These are phyloP conservation scores for Beta lomatogona DNA, from an alignment of 179 eudicot genomes.

Conservation along the genomic window DNA sequence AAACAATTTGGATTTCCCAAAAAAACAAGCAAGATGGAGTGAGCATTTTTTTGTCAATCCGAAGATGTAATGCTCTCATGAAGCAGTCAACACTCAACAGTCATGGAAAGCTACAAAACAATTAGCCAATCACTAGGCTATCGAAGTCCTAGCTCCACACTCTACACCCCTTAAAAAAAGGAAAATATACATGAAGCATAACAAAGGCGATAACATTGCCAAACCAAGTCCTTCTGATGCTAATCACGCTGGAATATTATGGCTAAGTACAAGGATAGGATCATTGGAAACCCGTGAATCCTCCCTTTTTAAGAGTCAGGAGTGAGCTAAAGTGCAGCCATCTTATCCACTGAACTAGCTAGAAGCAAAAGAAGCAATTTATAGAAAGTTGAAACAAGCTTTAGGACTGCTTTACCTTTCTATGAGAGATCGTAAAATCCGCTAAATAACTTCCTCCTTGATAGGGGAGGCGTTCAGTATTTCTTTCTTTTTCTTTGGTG, in stretches of 20 bases:
- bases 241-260: neutral
- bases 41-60: neutral
- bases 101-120: neutral
- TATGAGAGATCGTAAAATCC: too few relatives aligned
- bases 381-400: too few relatives aligned
- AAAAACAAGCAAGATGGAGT: neutral
- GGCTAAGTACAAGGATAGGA: neutral
- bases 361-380: too few relatives aligned
- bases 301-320: too few relatives aligned
- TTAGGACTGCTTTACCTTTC: too few relatives aligned
- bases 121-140: neutral
- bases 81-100: neutral
- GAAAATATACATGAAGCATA: neutral
- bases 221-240: neutral
- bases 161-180: neutral
- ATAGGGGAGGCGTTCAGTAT: too few relatives aligned
- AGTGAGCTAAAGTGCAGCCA: too few relatives aligned
- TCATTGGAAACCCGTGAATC: too few relatives aligned
- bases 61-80: neutral
- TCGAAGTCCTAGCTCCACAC: neutral
- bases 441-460: too few relatives aligned
- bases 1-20: too few relatives aligned
- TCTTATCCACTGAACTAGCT: too few relatives aligned
- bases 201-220: neutral
- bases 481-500: too few relatives aligned